These are phyloP conservation scores for Epithemia pelagica DNA, from an alignment of 108 stramenopile species.

Conservation along the genomic window DNA sequence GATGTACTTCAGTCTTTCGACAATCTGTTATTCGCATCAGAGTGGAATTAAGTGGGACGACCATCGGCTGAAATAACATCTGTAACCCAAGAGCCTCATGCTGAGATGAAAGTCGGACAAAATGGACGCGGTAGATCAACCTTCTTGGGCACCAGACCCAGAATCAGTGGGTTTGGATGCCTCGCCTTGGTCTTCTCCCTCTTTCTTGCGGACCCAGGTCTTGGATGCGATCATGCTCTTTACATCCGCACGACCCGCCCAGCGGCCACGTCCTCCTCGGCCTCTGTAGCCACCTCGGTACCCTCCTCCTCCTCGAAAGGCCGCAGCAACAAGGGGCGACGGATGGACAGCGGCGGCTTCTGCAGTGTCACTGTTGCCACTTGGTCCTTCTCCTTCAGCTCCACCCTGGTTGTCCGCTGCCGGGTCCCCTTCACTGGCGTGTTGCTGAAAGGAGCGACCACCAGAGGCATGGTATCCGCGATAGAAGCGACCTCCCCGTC, in stretches of 20 bases:
- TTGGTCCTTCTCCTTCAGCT: background rate
- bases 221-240: slow-evolving; percentile 59
- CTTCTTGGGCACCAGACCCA: too few relatives aligned
- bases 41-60: too few relatives aligned
- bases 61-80: too few relatives aligned
- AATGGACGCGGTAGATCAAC: too few relatives aligned
- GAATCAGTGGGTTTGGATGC: too few relatives aligned
- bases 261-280: slow-evolving; percentile 27
- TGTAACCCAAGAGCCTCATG: too few relatives aligned
- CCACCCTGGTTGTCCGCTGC: background rate
- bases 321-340: slow-evolving; percentile 44
- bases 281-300: slow-evolving; percentile 33
- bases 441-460: background rate
- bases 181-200: slow-evolving; percentile 11
- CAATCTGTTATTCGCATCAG: too few relatives aligned
- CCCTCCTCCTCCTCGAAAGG: slow-evolving; percentile 13
- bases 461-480: slow-evolving; percentile 4
- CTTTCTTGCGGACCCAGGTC: slow-evolving; percentile 67
- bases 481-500: slow-evolving; percentile 11
- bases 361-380: background rate
- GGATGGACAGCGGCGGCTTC: slow-evolving; percentile 16
- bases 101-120: too few relatives aligned
- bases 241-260: slow-evolving; percentile 44
- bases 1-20: too few relatives aligned
- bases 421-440: background rate